Conservation (phyloP, 2,329 filamentous ascomycete genomes). For the Arthrocladium fulminans region DNA sequence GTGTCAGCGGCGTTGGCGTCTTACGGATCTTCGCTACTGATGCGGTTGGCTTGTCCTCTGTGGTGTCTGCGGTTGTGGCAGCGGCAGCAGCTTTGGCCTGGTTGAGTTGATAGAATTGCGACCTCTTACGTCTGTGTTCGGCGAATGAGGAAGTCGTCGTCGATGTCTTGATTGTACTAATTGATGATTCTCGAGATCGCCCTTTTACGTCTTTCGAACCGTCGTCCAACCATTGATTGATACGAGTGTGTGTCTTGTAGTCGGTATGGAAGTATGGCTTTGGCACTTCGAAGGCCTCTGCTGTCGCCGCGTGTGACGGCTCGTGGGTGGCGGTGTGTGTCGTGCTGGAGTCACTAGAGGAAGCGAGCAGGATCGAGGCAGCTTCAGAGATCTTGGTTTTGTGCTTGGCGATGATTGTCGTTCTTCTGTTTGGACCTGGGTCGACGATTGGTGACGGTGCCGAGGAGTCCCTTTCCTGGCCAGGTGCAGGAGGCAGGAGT, state of each 20-base stretch:
- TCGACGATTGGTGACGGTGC: conserved; percentile 5
- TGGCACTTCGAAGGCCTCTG: conserved; percentile 5
- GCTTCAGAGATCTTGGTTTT: conserved; percentile 6
- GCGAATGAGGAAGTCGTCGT: conserved; percentile 20
- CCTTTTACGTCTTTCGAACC: not conserved
- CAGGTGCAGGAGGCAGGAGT: conserved; percentile 5
- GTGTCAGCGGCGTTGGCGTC: conserved; percentile 6
- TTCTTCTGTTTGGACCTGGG: conserved; percentile 8
- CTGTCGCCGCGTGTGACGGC: conserved; percentile 7
- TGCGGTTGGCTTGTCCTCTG: conserved; percentile 6
- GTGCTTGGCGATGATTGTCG: conserved; percentile 6
- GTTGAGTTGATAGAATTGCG: conserved; percentile 21
- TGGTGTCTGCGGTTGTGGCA: conserved; percentile 12
- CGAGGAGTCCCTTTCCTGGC: conserved; percentile 3
- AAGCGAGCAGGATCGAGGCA: conserved; percentile 7
- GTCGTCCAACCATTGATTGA: conserved; percentile 20
- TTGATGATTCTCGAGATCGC: conserved; percentile 16
- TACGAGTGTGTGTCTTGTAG: conserved; percentile 17
- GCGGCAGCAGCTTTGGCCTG: conserved; percentile 1
- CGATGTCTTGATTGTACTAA: conserved; percentile 16
- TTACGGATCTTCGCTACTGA: conserved; percentile 13
- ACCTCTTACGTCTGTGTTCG: conserved; percentile 20
- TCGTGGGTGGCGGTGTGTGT: not conserved
- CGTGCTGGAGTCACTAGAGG: not conserved
- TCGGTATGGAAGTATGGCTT: conserved; percentile 1